Conservation (phyloP, 331 rosid species). For the Saraca asoca region DNA sequence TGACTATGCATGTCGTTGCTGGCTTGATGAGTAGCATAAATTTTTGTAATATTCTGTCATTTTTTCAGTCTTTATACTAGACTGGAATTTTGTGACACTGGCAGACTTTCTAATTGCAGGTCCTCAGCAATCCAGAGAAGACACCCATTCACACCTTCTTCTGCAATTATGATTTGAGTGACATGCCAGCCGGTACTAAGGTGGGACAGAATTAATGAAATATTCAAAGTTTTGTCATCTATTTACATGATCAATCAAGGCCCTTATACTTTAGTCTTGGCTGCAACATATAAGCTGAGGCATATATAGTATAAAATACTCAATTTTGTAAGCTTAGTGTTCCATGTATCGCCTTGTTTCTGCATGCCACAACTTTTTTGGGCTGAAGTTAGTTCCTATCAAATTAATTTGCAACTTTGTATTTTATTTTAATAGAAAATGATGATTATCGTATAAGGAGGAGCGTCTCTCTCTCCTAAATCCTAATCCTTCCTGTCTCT, state of each 20-base stretch:
- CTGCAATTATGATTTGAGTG: constrained; percentile 87
- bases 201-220: constrained; percentile 36
- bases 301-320: background rate
- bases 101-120: constrained; percentile 50
- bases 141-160: constrained; percentile 95
- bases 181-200: constrained; percentile 99
- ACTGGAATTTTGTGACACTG: constrained; percentile 8
- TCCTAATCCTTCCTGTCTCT: constrained; percentile 9
- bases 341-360: background rate
- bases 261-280: background rate
- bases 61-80: background rate
- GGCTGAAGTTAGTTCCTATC: constrained; percentile 3
- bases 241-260: constrained; percentile 6
- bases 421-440: constrained; percentile 8
- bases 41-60: no score
- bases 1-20: constrained; percentile 5
- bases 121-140: constrained; percentile 96
- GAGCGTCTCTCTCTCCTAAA: background rate
- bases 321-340: background rate
- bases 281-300: constrained; percentile 18
- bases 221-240: constrained; percentile 25
- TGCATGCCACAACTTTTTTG: constrained; percentile 4
- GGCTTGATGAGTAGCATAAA: background rate
- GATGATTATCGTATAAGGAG: background rate
- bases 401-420: constrained; percentile 9